Conservation (phyloP, 148 eudicot genomes). For the Pharnaceum exiguum region DNA sequence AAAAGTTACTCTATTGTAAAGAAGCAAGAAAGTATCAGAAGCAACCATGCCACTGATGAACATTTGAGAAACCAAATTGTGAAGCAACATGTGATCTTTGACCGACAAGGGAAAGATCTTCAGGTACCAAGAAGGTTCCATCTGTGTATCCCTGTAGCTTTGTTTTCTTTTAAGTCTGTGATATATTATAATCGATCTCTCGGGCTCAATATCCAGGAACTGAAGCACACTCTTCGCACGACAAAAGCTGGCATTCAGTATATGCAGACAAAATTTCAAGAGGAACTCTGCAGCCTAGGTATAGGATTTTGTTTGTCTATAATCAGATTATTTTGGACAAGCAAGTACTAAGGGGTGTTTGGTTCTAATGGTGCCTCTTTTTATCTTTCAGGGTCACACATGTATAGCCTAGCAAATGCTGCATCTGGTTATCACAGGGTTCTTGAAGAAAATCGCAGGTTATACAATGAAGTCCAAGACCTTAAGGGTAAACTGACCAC, state of each 20-base stretch:
- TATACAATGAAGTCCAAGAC: constrained; percentile 97
- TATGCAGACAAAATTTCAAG: constrained; percentile 84
- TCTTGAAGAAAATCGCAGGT: constrained; percentile 89
- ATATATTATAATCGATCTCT: no score
- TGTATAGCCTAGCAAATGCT: constrained; percentile 86
- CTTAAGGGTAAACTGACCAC: constrained; percentile 61
- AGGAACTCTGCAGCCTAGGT: constrained; percentile 85
- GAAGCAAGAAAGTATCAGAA: constrained; percentile 31
- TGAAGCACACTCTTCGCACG: constrained; percentile 66
- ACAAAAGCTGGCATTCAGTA: constrained; percentile 92
- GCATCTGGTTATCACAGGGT: constrained; percentile 97
- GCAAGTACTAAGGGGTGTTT: neutral
- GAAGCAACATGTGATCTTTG: constrained; percentile 60
- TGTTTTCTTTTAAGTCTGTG: neutral
- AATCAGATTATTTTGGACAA: neutral
- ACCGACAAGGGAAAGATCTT: constrained; percentile 68
- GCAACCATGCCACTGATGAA: constrained; percentile 32
- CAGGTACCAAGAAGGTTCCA: constrained; percentile 34
- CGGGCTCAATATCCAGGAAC: constrained; percentile 38
- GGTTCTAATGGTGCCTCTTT: neutral
- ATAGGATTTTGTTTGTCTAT: constrained; percentile 16
- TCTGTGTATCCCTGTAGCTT: neutral
- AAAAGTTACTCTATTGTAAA: constrained; percentile 21
- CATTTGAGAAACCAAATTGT: constrained; percentile 40
- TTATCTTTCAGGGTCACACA: constrained; percentile 53